Percentiles rank a stretch among this genome's conserved stretches.
Evolutionary conservation across 495 filamentous ascomycete species (phyloP).

Genomic region (Hamigera avellanea): DNA sequence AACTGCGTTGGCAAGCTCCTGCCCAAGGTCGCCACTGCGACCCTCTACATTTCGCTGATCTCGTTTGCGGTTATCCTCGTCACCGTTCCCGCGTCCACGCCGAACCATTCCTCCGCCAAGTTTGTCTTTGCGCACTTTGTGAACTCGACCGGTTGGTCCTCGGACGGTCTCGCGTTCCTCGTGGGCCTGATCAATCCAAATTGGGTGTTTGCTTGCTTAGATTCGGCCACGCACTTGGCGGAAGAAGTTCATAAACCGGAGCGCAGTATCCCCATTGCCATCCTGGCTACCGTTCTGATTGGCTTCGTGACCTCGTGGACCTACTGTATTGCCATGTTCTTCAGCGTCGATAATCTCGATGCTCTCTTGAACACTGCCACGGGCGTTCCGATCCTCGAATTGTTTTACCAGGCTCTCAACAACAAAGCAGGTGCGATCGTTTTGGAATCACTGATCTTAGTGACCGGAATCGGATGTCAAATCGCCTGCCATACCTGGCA

Average conservation of each 20-base stretch:
- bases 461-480: conserved; percentile 12
- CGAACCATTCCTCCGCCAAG: conserved; percentile 8
- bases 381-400: conserved; percentile 10
- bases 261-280: conserved; percentile 14
- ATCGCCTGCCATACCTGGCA: conserved; percentile 27
- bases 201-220: conserved; percentile 17
- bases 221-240: conserved; percentile 19
- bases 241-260: conserved; percentile 16
- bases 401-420: conserved; percentile 16
- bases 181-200: conserved; percentile 18
- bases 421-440: conserved; percentile 14
- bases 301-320: conserved; percentile 15
- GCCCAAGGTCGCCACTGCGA: conserved; percentile 30
- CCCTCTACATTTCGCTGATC: conserved; percentile 36
- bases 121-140: conserved; percentile 16
- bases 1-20: conserved; percentile 42
- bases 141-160: conserved; percentile 21
- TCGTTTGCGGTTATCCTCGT: conserved; percentile 20
- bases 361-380: conserved; percentile 10
- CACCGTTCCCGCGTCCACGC: conserved; percentile 11
- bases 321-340: conserved; percentile 18
- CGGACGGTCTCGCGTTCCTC: conserved; percentile 18
- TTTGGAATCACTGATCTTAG: conserved; percentile 14
- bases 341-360: conserved; percentile 12
- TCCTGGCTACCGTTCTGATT: conserved; percentile 14